phyloP scores from a whole-genome alignment of 768 basidiomycete species.

The Termitomyces sp. region DNA sequence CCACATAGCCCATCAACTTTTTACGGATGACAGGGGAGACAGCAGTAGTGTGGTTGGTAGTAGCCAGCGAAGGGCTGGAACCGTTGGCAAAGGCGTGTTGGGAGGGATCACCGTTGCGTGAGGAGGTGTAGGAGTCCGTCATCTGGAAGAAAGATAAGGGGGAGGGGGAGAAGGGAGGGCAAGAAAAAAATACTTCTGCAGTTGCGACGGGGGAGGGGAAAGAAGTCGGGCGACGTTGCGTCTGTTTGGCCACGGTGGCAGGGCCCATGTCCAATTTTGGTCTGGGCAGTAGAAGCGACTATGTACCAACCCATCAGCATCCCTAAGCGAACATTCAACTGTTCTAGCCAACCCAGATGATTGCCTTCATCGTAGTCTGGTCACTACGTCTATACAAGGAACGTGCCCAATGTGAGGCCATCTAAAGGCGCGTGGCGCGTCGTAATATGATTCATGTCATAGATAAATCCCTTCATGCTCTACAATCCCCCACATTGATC shows the following conservation, averaged over 20 bases:
- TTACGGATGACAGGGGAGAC: slow-evolving; percentile 65
- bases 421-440: neutral
- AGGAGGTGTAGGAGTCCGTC: slow-evolving; percentile 73
- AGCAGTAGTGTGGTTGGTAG: slow-evolving; percentile 31
- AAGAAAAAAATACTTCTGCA: slow-evolving; percentile 48
- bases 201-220: slow-evolving; percentile 51
- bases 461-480: slow-evolving; percentile 22
- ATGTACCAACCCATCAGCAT: slow-evolving; percentile 12
- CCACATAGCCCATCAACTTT: slow-evolving; percentile 94
- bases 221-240: slow-evolving; percentile 45
- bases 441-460: neutral
- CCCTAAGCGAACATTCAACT: slow-evolving; percentile 1
- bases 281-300: slow-evolving; percentile 48
- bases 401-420: neutral
- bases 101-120: slow-evolving; percentile 59
- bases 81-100: slow-evolving; percentile 62
- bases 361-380: slow-evolving; percentile 20
- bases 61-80: slow-evolving; percentile 58
- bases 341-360: slow-evolving; percentile 25
- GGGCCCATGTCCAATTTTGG: slow-evolving; percentile 39
- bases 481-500: neutral
- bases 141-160: slow-evolving; percentile 43
- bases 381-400: neutral
- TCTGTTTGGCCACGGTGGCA: slow-evolving; percentile 46
- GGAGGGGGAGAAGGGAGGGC: slow-evolving; percentile 26